Percentiles rank a stretch among this genome's conserved stretches.
Conservation (phyloP, 306 rosid species). For the Glycine tomentella region DNA sequence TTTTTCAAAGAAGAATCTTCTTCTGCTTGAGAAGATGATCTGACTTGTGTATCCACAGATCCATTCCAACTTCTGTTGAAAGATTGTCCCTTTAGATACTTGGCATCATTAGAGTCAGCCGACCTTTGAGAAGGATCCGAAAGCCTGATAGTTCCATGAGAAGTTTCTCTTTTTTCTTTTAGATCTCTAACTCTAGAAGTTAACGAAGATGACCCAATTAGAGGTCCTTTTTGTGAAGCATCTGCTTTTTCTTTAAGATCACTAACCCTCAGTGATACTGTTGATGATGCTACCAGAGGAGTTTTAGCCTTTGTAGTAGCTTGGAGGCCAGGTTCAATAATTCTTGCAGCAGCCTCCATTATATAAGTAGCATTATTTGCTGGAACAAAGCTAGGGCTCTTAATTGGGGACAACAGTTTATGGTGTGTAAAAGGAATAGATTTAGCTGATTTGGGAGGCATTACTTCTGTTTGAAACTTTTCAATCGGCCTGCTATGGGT, state of each 20-base stretch:
- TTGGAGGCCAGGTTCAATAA: slow-evolving; percentile 69
- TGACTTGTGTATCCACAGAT: slow-evolving; percentile 55
- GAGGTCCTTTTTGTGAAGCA: slow-evolving; percentile 56
- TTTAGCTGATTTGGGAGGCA: slow-evolving; percentile 86
- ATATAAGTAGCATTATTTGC: slow-evolving; percentile 72
- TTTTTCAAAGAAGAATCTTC: slow-evolving; percentile 54
- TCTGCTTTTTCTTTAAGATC: slow-evolving; percentile 46
- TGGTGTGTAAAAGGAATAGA: slow-evolving; percentile 84
- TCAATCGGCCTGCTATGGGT: slow-evolving; percentile 62
- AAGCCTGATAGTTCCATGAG: slow-evolving; percentile 54
- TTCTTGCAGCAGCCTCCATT: slow-evolving; percentile 86
- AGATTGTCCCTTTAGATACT: slow-evolving; percentile 71
- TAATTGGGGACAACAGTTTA: slow-evolving; percentile 85
- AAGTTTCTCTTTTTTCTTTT: slow-evolving; percentile 61
- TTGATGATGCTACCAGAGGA: slow-evolving; percentile 61
- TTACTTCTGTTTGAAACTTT: slow-evolving; percentile 77
- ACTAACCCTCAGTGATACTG: slow-evolving; percentile 65
- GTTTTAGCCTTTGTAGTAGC: slow-evolving; percentile 57
- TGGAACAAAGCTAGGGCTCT: slow-evolving; percentile 72
- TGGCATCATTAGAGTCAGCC: slow-evolving; percentile 67
- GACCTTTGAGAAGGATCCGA: slow-evolving; percentile 61
- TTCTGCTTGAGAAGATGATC: slow-evolving; percentile 52
- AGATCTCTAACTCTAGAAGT: slow-evolving; percentile 54
- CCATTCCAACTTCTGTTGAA: slow-evolving; percentile 78
- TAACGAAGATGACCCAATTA: slow-evolving; percentile 61